Evolutionary conservation across 129 eudicot species (phyloP).

Genomic region (Centella asiatica): DNA sequence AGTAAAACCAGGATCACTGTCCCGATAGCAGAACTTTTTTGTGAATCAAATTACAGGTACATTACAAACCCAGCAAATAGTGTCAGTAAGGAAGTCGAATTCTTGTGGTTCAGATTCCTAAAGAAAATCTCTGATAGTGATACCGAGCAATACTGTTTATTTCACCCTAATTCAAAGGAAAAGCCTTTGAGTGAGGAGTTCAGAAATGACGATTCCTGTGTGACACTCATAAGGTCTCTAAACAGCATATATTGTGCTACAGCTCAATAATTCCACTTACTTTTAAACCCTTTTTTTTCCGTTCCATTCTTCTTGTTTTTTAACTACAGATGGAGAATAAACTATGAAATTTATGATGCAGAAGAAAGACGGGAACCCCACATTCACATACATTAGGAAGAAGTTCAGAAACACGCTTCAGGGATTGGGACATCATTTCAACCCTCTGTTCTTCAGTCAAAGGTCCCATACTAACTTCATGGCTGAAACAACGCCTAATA

Average conservation of each 20-base stretch:
- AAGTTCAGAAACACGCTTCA: conserved; percentile 49
- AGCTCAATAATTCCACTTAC: too few relatives aligned
- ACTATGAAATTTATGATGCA: too few relatives aligned
- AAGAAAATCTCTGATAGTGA: neutral
- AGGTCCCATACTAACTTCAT: conserved; percentile 77
- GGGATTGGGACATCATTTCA: conserved; percentile 61
- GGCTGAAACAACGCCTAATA: conserved; percentile 87
- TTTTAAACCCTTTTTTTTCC: too few relatives aligned
- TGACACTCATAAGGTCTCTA: neutral
- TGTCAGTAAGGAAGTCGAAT: neutral
- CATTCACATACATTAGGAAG: conserved; percentile 54
- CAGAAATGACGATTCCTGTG: too few relatives aligned
- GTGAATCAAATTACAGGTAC: too few relatives aligned
- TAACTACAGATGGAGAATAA: neutral
- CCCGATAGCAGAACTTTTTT: neutral
- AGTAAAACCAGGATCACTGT: neutral
- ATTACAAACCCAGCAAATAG: neutral
- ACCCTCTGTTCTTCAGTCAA: conserved; percentile 81
- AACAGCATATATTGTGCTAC: neutral
- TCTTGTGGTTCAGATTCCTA: neutral
- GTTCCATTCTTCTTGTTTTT: too few relatives aligned
- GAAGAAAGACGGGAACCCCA: neutral
- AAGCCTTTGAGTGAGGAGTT: neutral
- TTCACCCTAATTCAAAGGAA: too few relatives aligned
- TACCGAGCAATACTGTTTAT: neutral